Percentiles rank a stretch among this genome's conserved stretches.
These are phyloP conservation scores for Sordaria brevicollis DNA, from an alignment of 495 filamentous ascomycete genomes.

Conservation along the genomic window DNA sequence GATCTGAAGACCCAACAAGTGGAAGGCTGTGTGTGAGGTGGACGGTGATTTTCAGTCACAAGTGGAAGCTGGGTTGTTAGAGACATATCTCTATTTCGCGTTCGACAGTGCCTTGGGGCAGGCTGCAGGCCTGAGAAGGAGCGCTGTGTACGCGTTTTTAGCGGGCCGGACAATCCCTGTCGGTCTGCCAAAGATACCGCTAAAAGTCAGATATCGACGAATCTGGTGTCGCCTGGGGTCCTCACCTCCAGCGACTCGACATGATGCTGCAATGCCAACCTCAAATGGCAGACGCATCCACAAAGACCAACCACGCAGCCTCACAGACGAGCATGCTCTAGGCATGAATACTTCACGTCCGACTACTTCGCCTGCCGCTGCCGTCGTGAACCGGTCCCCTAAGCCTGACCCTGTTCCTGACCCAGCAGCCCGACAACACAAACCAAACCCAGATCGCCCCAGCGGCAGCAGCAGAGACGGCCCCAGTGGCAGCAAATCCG, in stretches of 20 bases:
- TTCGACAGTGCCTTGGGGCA: background rate
- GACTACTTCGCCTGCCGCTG: conserved; percentile 20
- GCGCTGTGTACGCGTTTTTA: background rate
- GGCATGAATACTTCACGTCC: conserved; percentile 30
- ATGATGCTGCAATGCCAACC: conserved; percentile 23
- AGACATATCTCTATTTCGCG: background rate
- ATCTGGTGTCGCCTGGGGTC: conserved; percentile 20
- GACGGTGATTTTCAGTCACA: background rate
- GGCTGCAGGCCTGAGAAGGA: background rate
- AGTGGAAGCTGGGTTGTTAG: background rate
- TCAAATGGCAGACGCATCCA: conserved; percentile 23
- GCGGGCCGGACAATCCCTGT: conserved; percentile 17
- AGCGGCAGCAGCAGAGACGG: background rate
- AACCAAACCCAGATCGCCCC: background rate
- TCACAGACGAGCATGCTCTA: conserved; percentile 20
- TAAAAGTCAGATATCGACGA: conserved; percentile 27
- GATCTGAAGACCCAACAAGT: background rate
- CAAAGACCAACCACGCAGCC: conserved; percentile 15
- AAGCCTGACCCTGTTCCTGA: conserved; percentile 3
- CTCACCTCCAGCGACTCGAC: conserved; percentile 15
- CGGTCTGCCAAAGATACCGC: conserved; percentile 24
- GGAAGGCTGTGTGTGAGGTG: background rate
- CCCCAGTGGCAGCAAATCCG: conserved; percentile 2
- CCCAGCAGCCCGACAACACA: background rate
- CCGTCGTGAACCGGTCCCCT: conserved; percentile 18